These are phyloP conservation scores for Cutaneotrichosporon sp. DNA, from an alignment of 1,284 basidiomycete species.

Conservation along the genomic window DNA sequence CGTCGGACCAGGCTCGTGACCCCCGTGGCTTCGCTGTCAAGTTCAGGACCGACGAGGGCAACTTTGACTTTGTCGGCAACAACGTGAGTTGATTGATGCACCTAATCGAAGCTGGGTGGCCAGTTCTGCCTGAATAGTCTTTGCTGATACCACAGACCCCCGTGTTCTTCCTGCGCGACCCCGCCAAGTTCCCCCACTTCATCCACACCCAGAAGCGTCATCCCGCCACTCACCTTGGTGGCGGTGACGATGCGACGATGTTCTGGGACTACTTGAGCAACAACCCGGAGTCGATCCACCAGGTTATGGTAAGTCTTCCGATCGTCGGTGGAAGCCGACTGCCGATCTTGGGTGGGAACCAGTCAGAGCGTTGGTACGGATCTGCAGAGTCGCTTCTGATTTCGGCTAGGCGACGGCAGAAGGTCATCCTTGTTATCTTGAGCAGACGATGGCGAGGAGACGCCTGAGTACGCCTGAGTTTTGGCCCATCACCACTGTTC, in stretches of 20 bases:
- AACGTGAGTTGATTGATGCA: constrained; percentile 54
- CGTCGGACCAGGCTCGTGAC: constrained; percentile 77
- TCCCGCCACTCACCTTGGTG: constrained; percentile 50
- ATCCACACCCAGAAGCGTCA: constrained; percentile 88
- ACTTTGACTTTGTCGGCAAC: constrained; percentile 84
- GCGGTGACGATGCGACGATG: constrained; percentile 38
- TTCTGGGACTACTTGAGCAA: constrained; percentile 78
- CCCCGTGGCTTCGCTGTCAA: constrained; percentile 91
- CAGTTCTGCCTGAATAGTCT: background rate
- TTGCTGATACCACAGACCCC: background rate
- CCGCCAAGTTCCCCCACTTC: constrained; percentile 64
- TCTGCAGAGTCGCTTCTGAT: too few species aligned
- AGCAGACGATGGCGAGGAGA: too few species aligned
- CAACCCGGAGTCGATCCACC: constrained; percentile 87
- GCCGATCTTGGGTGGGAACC: background rate
- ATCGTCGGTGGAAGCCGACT: background rate
- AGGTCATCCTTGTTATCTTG: too few species aligned
- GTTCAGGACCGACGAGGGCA: constrained; percentile 81
- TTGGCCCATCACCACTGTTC: too few species aligned
- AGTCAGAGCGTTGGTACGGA: background rate
- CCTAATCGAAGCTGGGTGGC: constrained; percentile 56
- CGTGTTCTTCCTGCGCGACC: constrained; percentile 65
- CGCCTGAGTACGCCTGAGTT: too few species aligned
- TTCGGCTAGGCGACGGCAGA: too few species aligned
- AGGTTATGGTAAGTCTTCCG: constrained; percentile 57